Percentiles rank a stretch among this genome's conserved stretches.
phyloP scores from a whole-genome alignment of 805 yeast species.

The Lipomyces sp. region DNA sequence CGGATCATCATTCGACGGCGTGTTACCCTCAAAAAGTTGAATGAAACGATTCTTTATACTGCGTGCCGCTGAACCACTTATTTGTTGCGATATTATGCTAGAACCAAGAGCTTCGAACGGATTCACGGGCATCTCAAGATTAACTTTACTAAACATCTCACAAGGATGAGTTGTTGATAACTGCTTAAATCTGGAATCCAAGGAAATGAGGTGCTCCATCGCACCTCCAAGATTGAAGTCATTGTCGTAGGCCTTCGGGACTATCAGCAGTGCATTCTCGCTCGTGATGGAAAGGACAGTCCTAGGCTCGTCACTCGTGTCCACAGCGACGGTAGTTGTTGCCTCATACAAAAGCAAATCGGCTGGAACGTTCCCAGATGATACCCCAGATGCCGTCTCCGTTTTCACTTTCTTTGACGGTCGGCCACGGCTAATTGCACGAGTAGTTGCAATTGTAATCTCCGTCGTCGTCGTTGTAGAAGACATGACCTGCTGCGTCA shows the following conservation, averaged over 20 bases:
- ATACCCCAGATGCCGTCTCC: no score
- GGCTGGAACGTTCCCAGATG: no score
- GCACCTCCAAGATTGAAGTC: conserved; percentile 19
- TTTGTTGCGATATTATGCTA: conserved; percentile 66
- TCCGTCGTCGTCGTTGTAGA: no score
- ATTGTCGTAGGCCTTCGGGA: conserved; percentile 17
- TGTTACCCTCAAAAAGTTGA: conserved; percentile 33
- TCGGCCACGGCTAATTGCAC: no score
- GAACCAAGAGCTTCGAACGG: conserved; percentile 46
- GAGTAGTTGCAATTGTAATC: no score
- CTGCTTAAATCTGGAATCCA: conserved; percentile 23
- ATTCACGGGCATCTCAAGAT: conserved; percentile 21
- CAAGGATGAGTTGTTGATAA: conserved; percentile 19
- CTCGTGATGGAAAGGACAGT: not conserved
- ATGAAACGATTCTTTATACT: conserved; percentile 55
- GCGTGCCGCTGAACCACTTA: conserved; percentile 75
- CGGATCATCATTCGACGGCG: conserved; percentile 1
- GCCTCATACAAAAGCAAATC: no score
- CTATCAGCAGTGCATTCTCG: conserved; percentile 49
- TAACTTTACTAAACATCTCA: conserved; percentile 7
- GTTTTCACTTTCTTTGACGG: no score
- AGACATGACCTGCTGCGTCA: no score
- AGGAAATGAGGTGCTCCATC: conserved; percentile 19
- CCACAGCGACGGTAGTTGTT: no score
- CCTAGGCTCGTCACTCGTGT: not conserved